Evolutionary conservation across 306 rosid genomes (phyloP), one percentile per base, ranked within the genome.

Genomic region (Quercus robur): DNA sequence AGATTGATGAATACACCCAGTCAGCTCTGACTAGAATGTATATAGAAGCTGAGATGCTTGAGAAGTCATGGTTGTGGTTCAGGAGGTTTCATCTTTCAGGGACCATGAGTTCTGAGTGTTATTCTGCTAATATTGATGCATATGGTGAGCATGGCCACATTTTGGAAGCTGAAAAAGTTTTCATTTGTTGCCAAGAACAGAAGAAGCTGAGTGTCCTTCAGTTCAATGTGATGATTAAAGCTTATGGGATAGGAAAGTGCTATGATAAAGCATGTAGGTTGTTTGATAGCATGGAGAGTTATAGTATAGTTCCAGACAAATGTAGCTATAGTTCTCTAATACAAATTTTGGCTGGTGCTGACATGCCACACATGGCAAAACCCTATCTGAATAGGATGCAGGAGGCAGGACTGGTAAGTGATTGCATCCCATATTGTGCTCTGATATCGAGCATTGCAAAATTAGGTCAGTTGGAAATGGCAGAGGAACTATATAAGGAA

Each of bases 201-300:
- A 87, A 85, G 77, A 93, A 82, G 76, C 84, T 84, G 74, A 84
- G 80, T 14, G 94, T 86, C 71, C 88, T 90, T 82, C 94, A 89
- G 88, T 94, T 88, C 81, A 94, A 94, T 70, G 95, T 94, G 91
- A 90, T 94, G 97, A 91, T 91, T 70, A 93, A 93, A 75, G 94
- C 98, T 75, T 93, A 87, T 80, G 98, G 98, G 49, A 70, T 91
- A 64, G 97, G 88, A 23, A 85, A 86, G 74, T 81, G 81, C 49
- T 88, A 87, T 67, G 85, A 62, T 62, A 81, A 79, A 84, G 97
- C 92, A 30, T 92, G 91, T 46, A 74, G 82, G 18, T 41, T 88
- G 81, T 93, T 91, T 85, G 93, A 93, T 80, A 75, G 80, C 59
- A 93, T 93, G 97, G 83, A 72, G 61, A 73, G 55, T 73, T 80